Evolutionary conservation across 78 protist species (phyloP).

Genomic region (Dictyostelium brefeldianum): DNA sequence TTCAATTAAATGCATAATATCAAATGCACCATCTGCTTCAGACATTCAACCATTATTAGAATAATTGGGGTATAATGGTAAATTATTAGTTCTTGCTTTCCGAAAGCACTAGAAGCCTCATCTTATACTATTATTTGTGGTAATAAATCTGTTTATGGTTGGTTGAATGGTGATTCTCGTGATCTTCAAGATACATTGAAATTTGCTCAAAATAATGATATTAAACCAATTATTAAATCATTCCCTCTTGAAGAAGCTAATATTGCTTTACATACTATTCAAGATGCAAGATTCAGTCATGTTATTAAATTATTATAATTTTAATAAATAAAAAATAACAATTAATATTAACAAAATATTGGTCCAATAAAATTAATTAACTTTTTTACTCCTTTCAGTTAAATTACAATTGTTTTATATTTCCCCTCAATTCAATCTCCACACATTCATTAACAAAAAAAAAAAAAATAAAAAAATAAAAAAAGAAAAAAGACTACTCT

Average conservation of each 20-base stretch:
- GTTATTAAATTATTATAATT: constrained; percentile 26
- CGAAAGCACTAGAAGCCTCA: not conserved
- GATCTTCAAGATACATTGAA: constrained; percentile 13
- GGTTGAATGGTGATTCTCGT: not conserved
- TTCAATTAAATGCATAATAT: constrained; percentile 7
- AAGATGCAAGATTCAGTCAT: constrained; percentile 26
- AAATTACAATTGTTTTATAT: no score
- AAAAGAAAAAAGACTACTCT: no score
- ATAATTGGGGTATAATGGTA: constrained; percentile 16
- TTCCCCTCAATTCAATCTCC: no score
- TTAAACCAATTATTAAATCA: constrained; percentile 34
- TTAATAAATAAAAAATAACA: no score
- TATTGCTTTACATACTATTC: not conserved
- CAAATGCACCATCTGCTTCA: constrained; percentile 15
- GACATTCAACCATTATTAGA: not conserved
- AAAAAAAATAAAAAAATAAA: no score
- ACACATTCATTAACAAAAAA: no score
- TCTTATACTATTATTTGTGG: not conserved
- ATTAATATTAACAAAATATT: no score
- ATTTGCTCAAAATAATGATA: not conserved
- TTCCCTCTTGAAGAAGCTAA: constrained; percentile 51
- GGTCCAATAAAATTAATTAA: no score
- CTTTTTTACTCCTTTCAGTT: no score
- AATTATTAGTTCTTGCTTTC: not conserved
- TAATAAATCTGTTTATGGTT: constrained; percentile 23